A percentile compares a stretch with the other conserved stretches of the same genome.
Conservation (phyloP, 208 protist genomes). For the Zelonia costaricensis region DNA sequence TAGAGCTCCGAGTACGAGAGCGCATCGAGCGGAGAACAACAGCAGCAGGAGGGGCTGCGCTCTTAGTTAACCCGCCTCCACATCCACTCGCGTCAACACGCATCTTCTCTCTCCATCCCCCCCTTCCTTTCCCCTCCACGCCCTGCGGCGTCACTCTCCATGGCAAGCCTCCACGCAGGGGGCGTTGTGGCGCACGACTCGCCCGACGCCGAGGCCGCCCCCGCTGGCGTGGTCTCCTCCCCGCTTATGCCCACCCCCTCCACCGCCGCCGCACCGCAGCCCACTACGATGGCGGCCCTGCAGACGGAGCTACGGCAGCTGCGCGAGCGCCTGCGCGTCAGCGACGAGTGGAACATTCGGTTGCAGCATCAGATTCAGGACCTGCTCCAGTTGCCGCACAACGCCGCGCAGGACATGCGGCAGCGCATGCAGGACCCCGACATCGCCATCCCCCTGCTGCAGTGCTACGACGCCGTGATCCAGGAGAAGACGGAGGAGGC, state of each 20-base stretch:
- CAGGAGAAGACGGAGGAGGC: constrained; percentile 65
- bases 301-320: constrained; percentile 48
- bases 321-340: constrained; percentile 60
- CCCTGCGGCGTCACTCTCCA: background rate
- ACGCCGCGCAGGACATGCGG: constrained; percentile 56
- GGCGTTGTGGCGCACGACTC: background rate
- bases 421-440: constrained; percentile 80
- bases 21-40: too few species aligned
- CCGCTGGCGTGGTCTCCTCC: background rate
- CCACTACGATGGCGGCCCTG: constrained; percentile 10
- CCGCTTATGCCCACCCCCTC: background rate
- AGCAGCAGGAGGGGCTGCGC: too few species aligned
- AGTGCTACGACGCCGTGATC: constrained; percentile 88
- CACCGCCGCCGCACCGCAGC: background rate
- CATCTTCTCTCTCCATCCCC: too few species aligned
- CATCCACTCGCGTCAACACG: too few species aligned
- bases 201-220: background rate
- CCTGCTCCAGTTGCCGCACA: constrained; percentile 65
- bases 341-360: constrained; percentile 84
- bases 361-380: constrained; percentile 75
- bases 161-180: background rate
- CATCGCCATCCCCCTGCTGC: constrained; percentile 80
- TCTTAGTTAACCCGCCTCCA: too few species aligned
- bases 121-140: too few species aligned
- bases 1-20: too few species aligned